Percentiles rank a stretch among this genome's conserved stretches.
Conservation (phyloP, 2,329 filamentous ascomycete species). For the Didymella pomorum region DNA sequence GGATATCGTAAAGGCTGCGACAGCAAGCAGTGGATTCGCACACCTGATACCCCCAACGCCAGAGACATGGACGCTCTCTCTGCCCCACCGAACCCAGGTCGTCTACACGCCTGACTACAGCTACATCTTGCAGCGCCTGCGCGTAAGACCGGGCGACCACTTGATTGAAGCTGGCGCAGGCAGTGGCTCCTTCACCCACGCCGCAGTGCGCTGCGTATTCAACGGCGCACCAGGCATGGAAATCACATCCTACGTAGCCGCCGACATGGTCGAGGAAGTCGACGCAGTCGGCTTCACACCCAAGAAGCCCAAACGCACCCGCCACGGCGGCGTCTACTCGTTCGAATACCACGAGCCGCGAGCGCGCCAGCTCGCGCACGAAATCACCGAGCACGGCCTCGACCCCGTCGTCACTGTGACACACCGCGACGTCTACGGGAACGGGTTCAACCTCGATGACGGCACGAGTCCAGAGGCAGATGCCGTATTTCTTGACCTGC, state of each 20-base stretch:
- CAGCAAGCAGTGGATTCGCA: constrained; percentile 73
- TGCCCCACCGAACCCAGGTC: constrained; percentile 84
- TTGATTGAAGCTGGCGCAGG: constrained; percentile 84
- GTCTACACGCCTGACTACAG: constrained; percentile 89
- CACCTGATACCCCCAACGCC: constrained; percentile 82
- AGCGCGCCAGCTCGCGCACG: constrained; percentile 72
- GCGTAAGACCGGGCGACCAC: constrained; percentile 74
- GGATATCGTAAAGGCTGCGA: constrained; percentile 48
- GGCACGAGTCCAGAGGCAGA: constrained; percentile 59
- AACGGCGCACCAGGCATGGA: constrained; percentile 67
- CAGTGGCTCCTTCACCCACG: constrained; percentile 85
- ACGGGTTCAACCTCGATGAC: constrained; percentile 70
- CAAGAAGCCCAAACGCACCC: constrained; percentile 43
- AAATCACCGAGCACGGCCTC: constrained; percentile 73
- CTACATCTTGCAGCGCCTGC: constrained; percentile 79
- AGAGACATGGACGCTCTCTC: constrained; percentile 80
- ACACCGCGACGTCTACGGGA: constrained; percentile 79
- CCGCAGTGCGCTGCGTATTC: constrained; percentile 77
- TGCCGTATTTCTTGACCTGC: constrained; percentile 80
- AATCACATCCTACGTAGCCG: constrained; percentile 15
- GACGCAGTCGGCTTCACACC: constrained; percentile 33
- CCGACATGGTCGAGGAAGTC: constrained; percentile 31
- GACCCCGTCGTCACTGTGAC: constrained; percentile 73
- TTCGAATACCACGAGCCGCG: constrained; percentile 82
- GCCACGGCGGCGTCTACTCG: constrained; percentile 75